phyloP scores from a whole-genome alignment of 345 rosid species.

The Aegle marmelos region DNA sequence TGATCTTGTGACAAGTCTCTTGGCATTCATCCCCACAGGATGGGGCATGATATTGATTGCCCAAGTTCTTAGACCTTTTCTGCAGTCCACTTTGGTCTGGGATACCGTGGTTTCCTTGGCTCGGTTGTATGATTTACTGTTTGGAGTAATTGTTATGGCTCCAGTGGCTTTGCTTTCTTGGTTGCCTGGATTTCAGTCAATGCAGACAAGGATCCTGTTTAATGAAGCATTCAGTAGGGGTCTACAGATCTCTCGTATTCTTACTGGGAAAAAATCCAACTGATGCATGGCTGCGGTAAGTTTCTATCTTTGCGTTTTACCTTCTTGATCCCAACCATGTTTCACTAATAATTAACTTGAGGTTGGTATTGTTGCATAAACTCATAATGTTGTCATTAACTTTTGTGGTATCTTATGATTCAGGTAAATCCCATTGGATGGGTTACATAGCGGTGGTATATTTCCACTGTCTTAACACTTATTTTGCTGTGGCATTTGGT shows the following conservation, averaged over 20 bases:
- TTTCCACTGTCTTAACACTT: background rate
- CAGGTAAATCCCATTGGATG: background rate
- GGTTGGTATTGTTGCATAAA: background rate
- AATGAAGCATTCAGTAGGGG: slow-evolving; percentile 93
- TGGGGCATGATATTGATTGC: slow-evolving; percentile 86
- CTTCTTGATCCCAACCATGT: background rate
- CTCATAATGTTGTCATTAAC: background rate
- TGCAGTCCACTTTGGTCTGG: slow-evolving; percentile 58
- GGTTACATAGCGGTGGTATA: background rate
- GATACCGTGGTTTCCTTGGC: slow-evolving; percentile 76
- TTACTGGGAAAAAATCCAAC: slow-evolving; percentile 65
- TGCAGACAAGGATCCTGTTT: slow-evolving; percentile 89
- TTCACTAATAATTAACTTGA: background rate
- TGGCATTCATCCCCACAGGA: slow-evolving; percentile 89
- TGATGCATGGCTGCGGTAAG: slow-evolving; percentile 27
- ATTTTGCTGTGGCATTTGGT: background rate
- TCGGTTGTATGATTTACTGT: slow-evolving; percentile 71
- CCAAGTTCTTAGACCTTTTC: slow-evolving; percentile 45
- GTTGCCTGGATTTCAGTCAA: slow-evolving; percentile 87
- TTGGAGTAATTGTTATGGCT: slow-evolving; percentile 72
- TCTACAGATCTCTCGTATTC: slow-evolving; percentile 73
- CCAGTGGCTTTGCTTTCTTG: slow-evolving; percentile 81
- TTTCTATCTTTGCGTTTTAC: background rate
- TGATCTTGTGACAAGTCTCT: slow-evolving; percentile 66
- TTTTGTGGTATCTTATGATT: background rate